Base-by-base conservation (phyloP, 352 stramenopile species). In the Phytopythium delawarense region DNA sequence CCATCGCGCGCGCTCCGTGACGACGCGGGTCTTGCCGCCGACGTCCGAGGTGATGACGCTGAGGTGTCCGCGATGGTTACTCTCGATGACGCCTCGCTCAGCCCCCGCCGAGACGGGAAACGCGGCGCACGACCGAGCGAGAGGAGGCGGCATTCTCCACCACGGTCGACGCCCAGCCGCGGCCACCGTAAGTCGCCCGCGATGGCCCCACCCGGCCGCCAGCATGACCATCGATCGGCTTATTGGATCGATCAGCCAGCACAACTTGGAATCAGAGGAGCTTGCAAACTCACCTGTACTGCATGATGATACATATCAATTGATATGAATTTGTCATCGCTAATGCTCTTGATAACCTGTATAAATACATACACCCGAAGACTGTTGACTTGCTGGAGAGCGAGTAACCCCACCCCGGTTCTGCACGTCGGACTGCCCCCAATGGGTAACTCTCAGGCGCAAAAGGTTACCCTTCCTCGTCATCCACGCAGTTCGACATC, bases 1-100 rank as follows among this genome's bases (percentile, higher is more conserved):
- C 63, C 63, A 72, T 25, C 63, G 69, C 18, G 81, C 53, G 48
- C 66, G 75, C 34, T 75, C 57, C 9, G 76, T 61, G 12, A 66
- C 78, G 30, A 67, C 50, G 28, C 58, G 66, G 16, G 69, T 74
- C 30, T 65, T 78, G 30, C 59, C 57, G 46, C 66, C 56, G 18
- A 48, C 37, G 30, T 71, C 53, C 4, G 50, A 37, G 13, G 50
- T 54, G 18, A 50, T n/a, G 28, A 78, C 73, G 28, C 69, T 81
- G 52, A 75, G 51, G n/a, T 87, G 78, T 13, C 42, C 65, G 63
- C 46, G 28, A 21, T 45, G 68, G 58, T 57, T 56, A 56, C 64
- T 73, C 18, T 20, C 40, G 45, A 58, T 25, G 25, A 40, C 59
- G 50, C 45, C 53, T 5, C 34, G 53, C 35, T 46, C 48, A 23